A percentile compares a stretch with the other conserved stretches of the same genome.
These are phyloP conservation scores for Candida krabiensis DNA, from an alignment of 805 yeast species.

Conservation along the genomic window DNA sequence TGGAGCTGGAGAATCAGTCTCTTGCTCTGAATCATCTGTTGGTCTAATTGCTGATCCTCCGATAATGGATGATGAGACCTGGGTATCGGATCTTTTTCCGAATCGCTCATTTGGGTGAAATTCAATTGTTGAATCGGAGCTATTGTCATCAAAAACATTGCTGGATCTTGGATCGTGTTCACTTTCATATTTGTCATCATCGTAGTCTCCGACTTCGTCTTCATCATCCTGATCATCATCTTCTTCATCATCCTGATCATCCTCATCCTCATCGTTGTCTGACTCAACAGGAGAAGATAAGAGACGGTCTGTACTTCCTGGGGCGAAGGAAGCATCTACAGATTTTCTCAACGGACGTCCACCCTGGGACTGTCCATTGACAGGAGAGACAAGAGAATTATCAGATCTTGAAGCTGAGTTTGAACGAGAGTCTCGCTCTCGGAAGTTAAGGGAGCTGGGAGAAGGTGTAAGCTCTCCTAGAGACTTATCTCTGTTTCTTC, in stretches of 20 bases:
- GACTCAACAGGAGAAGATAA: neutral
- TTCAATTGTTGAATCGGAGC: too few species aligned
- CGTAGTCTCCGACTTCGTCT: slow-evolving; percentile 24
- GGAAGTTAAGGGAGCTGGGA: too few species aligned
- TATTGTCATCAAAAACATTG: neutral
- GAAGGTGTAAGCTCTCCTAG: neutral
- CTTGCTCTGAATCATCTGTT: slow-evolving; percentile 5
- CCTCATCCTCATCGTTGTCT: slow-evolving; percentile 2
- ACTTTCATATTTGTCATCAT: slow-evolving; percentile 18
- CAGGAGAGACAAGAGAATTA: neutral
- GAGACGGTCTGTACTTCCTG: neutral
- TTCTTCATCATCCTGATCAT: slow-evolving; percentile 19
- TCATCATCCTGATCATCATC: slow-evolving; percentile 22
- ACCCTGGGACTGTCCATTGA: neutral
- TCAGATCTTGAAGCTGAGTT: too few species aligned
- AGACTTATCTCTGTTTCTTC: slow-evolving; percentile 3
- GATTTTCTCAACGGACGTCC: neutral
- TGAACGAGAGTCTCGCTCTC: too few species aligned
- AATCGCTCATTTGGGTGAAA: neutral
- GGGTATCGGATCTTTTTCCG: slow-evolving; percentile 6
- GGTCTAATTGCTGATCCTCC: slow-evolving; percentile 45
- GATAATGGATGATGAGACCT: slow-evolving; percentile 45
- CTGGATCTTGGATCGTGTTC: slow-evolving; percentile 1
- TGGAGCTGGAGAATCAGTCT: slow-evolving; percentile 19
- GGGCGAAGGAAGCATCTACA: neutral